These are phyloP conservation scores for Wallacemonas collosoma DNA, from an alignment of 208 protist genomes.

Conservation along the genomic window DNA sequence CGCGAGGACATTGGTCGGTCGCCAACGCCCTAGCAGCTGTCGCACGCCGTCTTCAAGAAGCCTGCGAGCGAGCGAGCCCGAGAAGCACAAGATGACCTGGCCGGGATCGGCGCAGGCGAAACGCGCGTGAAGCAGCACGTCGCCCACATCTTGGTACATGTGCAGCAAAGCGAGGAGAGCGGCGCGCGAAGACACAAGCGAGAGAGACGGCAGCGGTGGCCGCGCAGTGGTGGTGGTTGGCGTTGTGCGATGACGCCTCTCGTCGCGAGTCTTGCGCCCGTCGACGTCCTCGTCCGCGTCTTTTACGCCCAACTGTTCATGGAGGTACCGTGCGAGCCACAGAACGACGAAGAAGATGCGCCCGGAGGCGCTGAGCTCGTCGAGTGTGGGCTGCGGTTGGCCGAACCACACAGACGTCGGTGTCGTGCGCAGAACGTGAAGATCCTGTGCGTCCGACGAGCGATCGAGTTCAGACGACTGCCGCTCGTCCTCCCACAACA, in stretches of 20 bases:
- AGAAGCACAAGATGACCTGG: conserved; percentile 40
- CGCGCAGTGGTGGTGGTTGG: conserved; percentile 11
- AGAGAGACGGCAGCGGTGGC: neutral
- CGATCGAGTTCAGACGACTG: too few species aligned
- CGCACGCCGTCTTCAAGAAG: conserved; percentile 36
- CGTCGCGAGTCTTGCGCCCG: too few species aligned
- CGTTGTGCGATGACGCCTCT: neutral
- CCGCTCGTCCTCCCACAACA: too few species aligned
- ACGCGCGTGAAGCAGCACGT: conserved; percentile 35
- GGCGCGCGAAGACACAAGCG: conserved; percentile 12
- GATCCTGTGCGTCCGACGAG: conserved; percentile 23
- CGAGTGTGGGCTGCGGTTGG: conserved; percentile 29
- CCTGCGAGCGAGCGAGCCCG: conserved; percentile 22
- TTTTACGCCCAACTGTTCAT: neutral
- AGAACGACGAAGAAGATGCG: conserved; percentile 52
- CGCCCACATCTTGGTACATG: conserved; percentile 51
- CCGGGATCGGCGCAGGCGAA: conserved; percentile 56
- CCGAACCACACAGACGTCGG: conserved; percentile 12
- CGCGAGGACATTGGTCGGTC: conserved; percentile 34
- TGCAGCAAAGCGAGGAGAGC: conserved; percentile 25
- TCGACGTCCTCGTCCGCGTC: neutral
- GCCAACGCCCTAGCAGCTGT: conserved; percentile 33
- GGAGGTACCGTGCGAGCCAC: conserved; percentile 15
- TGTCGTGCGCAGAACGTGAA: conserved; percentile 34
- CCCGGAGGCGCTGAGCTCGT: conserved; percentile 29